Evolutionary conservation across 257 asterid genomes (phyloP).

Genomic region (Paulownia fortunei): DNA sequence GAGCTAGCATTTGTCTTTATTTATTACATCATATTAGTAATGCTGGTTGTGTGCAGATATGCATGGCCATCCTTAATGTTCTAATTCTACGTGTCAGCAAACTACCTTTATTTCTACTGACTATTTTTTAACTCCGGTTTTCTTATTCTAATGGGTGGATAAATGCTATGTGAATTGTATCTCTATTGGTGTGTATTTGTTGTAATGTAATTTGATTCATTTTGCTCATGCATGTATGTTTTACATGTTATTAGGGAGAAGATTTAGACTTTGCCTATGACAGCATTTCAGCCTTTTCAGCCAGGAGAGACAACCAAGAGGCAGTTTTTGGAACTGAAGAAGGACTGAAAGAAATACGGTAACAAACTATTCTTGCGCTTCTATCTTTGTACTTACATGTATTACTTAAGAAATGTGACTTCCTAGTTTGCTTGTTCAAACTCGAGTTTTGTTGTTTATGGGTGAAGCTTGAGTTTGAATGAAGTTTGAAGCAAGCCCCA

Average conservation of each 20-base stretch:
- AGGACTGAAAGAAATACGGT: conserved; percentile 97
- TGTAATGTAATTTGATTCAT: not conserved
- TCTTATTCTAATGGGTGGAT: conserved; percentile 1
- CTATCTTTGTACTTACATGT: conserved; percentile 2
- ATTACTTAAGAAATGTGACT: not conserved
- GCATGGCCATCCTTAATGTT: conserved; percentile 16
- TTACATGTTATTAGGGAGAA: conserved; percentile 70
- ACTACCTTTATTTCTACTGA: not conserved
- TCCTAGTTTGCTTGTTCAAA: conserved; percentile 11
- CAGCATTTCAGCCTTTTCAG: conserved; percentile 97
- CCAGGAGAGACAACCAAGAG: conserved; percentile 96
- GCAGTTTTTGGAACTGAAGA: conserved; percentile 99
- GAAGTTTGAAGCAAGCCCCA: not conserved
- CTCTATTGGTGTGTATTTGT: not conserved
- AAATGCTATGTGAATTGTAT: not conserved
- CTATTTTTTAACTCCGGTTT: not conserved
- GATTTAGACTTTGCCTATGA: conserved; percentile 97
- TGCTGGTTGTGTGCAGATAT: conserved; percentile 7
- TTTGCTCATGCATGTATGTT: conserved; percentile 25
- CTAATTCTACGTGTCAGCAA: not conserved
- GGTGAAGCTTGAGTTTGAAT: not conserved
- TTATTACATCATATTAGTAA: not conserved
- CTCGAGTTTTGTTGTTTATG: conserved; percentile 2
- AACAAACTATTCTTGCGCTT: conserved; percentile 25
- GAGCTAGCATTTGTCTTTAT: conserved; percentile 1